Percentiles rank a stretch among this genome's conserved stretches.
These are phyloP conservation scores for Cornus kousa DNA, from an alignment of 148 eudicot species.

Conservation along the genomic window DNA sequence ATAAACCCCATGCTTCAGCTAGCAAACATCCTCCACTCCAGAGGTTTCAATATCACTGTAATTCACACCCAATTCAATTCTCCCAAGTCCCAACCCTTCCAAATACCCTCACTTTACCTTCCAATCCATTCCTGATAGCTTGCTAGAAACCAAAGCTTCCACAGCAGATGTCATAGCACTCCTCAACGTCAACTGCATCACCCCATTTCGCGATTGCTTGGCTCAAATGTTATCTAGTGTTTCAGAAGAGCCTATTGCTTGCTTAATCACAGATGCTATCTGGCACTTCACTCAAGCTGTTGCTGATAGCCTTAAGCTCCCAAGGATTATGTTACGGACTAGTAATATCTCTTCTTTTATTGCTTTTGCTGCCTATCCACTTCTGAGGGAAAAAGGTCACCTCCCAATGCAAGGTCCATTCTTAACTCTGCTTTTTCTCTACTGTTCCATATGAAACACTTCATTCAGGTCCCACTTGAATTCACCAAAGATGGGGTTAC, in stretches of 20 bases:
- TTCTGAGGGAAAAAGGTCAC: conserved; percentile 37
- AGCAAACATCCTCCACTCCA: too few species aligned
- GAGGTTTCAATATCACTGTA: too few species aligned
- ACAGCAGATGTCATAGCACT: conserved; percentile 13
- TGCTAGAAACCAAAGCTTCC: conserved; percentile 23
- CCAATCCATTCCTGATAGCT: conserved; percentile 33
- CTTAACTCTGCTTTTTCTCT: background rate
- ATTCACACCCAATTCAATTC: conserved; percentile 10
- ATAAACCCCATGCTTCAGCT: too few species aligned
- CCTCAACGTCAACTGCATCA: conserved; percentile 31
- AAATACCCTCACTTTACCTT: conserved; percentile 48
- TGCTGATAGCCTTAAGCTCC: conserved; percentile 42
- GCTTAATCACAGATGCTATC: conserved; percentile 54
- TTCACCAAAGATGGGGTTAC: too few species aligned
- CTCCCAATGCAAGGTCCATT: conserved; percentile 40
- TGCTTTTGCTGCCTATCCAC: conserved; percentile 29
- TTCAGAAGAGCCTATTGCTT: conserved; percentile 31
- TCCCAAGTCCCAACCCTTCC: conserved; percentile 30
- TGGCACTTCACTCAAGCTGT: conserved; percentile 44
- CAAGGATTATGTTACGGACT: conserved; percentile 56
- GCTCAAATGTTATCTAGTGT: conserved; percentile 12
- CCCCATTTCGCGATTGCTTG: conserved; percentile 29
- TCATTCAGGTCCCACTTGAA: too few species aligned
- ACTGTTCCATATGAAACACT: too few species aligned
- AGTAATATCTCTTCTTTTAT: conserved; percentile 34